phyloP scores from a whole-genome alignment of 1,139 yeast species.

The Eremothecium gossypii region DNA sequence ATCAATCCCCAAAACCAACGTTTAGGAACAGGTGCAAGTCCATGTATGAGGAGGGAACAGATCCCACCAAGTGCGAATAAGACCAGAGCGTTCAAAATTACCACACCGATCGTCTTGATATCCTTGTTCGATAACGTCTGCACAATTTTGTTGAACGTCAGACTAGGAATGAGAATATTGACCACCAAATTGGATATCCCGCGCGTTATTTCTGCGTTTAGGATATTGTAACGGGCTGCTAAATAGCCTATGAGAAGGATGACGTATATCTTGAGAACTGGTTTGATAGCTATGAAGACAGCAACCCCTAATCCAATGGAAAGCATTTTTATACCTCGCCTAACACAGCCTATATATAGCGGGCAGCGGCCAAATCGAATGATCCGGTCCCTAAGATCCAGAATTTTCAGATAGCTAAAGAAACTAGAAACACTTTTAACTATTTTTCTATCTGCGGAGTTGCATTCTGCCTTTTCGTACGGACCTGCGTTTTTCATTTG shows the following conservation, averaged over 20 bases:
- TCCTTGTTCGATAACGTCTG: constrained; percentile 59
- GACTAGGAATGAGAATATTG: constrained; percentile 65
- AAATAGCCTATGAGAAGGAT: constrained; percentile 62
- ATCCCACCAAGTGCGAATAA: constrained; percentile 43
- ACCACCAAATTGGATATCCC: constrained; percentile 68
- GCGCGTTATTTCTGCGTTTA: constrained; percentile 64
- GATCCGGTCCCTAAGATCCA: no score
- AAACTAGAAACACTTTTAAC: no score
- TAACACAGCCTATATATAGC: no score
- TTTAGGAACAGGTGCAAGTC: constrained; percentile 47
- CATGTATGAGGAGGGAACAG: constrained; percentile 31
- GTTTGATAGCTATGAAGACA: constrained; percentile 74
- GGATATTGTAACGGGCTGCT: constrained; percentile 56
- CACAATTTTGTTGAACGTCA: constrained; percentile 71
- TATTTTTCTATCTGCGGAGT: no score
- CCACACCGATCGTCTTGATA: constrained; percentile 66
- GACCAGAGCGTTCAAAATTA: constrained; percentile 55
- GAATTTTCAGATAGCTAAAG: no score
- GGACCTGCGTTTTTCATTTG: no score
- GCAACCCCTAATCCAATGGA: constrained; percentile 49
- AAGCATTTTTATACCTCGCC: constrained; percentile 11
- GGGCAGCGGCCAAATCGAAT: no score
- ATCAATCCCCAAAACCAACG: constrained; percentile 69
- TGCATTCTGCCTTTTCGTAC: no score
- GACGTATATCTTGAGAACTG: constrained; percentile 75